Base-by-base conservation (phyloP, 1,284 basidiomycete genomes). In the Ustilago vetiveriae region DNA sequence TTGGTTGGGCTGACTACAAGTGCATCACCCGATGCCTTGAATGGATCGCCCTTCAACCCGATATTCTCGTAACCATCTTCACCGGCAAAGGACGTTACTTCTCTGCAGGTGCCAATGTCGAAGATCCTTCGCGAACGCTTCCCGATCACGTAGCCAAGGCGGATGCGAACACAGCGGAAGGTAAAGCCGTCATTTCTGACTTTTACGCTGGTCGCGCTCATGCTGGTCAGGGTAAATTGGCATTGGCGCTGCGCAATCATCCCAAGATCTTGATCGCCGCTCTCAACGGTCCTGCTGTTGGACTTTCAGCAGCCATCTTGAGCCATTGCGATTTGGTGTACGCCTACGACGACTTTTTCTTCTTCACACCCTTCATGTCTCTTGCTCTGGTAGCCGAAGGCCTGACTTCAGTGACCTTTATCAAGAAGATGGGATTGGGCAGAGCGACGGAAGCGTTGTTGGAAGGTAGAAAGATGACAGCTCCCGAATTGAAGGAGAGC, bases 41-140 rank as follows among this genome's bases (percentile, higher is more conserved):
- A n/a, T 74, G 72, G 74, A 55, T 76, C 30, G 52, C 57, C 1
- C 26, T 46, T 10, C 72, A 74, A 32, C 56, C 68, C 4, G 33
- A 58, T n/a, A 43, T 76, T 23, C 33, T 66, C 11, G 49, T 76
- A 32, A 68, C 64, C 24, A 54, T 76, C 17, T 51, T 76, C 23
- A 75, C 74, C 19, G 74, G 62, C 23, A 58, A 50, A 17, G 74
- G 74, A 14, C 43, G 74, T 5, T 76, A 72, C 62, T 76, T 69
- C 29, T 70, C 65, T 13, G 63, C 74, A 5, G 74, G 74, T 4
- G 74, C 74, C 32, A 55, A 74, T 26, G 58, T 76, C 38, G 58
- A 67, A 21, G 74, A 75, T 22, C 60, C 72, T 5, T 59, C 72
- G 0, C 58, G 74, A 6, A 17, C 36, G 5, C 44, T 52, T 6